Conservation (phyloP, 345 rosid species). For the Syzygium jambos region DNA sequence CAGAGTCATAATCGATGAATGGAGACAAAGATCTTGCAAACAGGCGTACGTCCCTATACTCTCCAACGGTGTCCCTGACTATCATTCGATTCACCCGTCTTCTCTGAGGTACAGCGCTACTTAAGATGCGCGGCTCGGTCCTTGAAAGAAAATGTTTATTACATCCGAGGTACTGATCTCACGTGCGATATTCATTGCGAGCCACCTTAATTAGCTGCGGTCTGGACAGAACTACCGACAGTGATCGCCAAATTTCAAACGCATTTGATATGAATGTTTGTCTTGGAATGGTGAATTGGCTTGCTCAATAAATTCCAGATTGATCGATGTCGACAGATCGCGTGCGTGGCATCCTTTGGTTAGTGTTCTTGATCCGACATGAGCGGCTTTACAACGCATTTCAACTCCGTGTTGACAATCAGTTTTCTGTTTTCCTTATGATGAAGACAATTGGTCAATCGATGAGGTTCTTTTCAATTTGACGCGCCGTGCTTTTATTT, state of each 20-base stretch:
- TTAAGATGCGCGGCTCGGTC: neutral
- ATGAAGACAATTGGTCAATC: neutral
- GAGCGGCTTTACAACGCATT: neutral
- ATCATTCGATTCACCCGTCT: neutral
- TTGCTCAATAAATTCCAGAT: neutral
- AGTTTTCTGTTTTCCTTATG: neutral
- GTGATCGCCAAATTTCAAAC: neutral
- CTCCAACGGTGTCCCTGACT: neutral
- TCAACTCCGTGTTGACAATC: neutral
- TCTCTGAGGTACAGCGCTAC: neutral
- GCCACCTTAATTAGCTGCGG: neutral
- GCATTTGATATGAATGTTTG: neutral
- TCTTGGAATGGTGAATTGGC: neutral
- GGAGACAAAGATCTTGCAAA: neutral
- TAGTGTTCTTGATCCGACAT: neutral
- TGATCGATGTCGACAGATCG: neutral
- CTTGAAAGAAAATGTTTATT: neutral
- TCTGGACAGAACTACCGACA: neutral
- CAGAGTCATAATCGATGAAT: neutral
- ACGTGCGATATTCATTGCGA: neutral
- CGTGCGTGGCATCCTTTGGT: neutral
- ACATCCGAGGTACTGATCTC: neutral
- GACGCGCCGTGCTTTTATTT: neutral
- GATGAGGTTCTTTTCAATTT: neutral
- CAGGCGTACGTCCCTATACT: neutral